A percentile compares a stretch with the other conserved stretches of the same genome.
Evolutionary conservation across 2,329 filamentous ascomycete genomes (phyloP).

Genomic region (Fusarium subtropicale): DNA sequence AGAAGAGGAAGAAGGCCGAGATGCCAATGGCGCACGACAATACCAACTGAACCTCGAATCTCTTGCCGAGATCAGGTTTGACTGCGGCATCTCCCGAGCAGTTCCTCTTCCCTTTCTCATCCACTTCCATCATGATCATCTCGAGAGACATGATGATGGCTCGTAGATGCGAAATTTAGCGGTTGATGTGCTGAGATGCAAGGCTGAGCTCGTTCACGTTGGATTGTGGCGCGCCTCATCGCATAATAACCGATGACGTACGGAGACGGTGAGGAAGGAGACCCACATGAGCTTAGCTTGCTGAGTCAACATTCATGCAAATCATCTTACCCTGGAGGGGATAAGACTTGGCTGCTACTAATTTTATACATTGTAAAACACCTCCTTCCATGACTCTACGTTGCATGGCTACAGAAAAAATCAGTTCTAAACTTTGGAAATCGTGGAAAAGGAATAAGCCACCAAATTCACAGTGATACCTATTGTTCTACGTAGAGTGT

Average conservation of each 20-base stretch:
- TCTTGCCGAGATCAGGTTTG: constrained; percentile 51
- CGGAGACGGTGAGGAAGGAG: constrained; percentile 7
- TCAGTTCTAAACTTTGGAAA: too few species aligned
- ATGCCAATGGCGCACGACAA: constrained; percentile 78
- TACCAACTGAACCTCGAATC: constrained; percentile 73
- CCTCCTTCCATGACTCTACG: too few species aligned
- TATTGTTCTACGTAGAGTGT: too few species aligned
- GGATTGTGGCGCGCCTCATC: constrained; percentile 29
- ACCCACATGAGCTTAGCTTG: constrained; percentile 22
- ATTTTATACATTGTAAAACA: too few species aligned
- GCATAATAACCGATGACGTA: constrained; percentile 35
- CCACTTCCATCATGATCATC: constrained; percentile 2
- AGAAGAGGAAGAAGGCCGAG: constrained; percentile 80
- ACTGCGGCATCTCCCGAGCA: constrained; percentile 34
- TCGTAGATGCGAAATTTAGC: constrained; percentile 11
- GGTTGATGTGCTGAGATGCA: constrained; percentile 32
- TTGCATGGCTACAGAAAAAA: too few species aligned
- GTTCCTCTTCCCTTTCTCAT: neutral
- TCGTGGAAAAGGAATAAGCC: too few species aligned
- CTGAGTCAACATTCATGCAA: constrained; percentile 12
- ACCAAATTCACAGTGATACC: too few species aligned
- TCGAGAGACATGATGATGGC: constrained; percentile 8
- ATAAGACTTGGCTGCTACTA: neutral
- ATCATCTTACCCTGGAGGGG: neutral
- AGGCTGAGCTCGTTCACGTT: constrained; percentile 32